A percentile compares a stretch with the other conserved stretches of the same genome.
Evolutionary conservation across 2,329 filamentous ascomycete species (phyloP).

Genomic region (Didymella pomorum): DNA sequence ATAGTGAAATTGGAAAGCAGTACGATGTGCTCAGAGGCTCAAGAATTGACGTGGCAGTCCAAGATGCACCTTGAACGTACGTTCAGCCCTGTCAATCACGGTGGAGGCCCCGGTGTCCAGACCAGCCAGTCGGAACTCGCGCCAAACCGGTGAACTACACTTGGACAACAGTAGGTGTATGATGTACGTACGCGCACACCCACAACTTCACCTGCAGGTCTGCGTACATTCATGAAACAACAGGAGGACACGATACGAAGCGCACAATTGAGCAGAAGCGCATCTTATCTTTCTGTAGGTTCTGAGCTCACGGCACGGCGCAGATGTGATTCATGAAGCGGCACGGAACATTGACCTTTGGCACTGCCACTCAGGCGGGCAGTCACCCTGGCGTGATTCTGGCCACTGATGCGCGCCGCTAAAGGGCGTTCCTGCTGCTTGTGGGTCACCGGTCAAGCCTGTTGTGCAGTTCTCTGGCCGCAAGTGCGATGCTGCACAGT

Average conservation of each 20-base stretch:
- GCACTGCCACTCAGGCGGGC: constrained; percentile 30
- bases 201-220: constrained; percentile 15
- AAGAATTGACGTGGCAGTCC: constrained; percentile 13
- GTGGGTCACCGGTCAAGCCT: constrained; percentile 31
- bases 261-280: constrained; percentile 9
- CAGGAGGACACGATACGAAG: constrained; percentile 3
- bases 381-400: constrained; percentile 24
- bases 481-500: constrained; percentile 9
- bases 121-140: constrained; percentile 9
- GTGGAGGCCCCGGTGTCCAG: neutral
- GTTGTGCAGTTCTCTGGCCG: constrained; percentile 13
- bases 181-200: constrained; percentile 11
- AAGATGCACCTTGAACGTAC: constrained; percentile 12
- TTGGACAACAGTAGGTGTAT: constrained; percentile 5
- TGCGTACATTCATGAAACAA: constrained; percentile 14
- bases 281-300: constrained; percentile 10
- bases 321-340: constrained; percentile 6
- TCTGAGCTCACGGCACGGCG: constrained; percentile 7
- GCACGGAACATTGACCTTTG: constrained; percentile 10
- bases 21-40: neutral
- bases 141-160: constrained; percentile 25
- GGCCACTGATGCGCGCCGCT: constrained; percentile 25
- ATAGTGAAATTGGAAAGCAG: neutral
- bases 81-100: constrained; percentile 18
- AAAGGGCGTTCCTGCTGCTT: constrained; percentile 33